These are phyloP conservation scores for Fusarium tricinctum DNA, from an alignment of 2,329 filamentous ascomycete species.

Conservation along the genomic window DNA sequence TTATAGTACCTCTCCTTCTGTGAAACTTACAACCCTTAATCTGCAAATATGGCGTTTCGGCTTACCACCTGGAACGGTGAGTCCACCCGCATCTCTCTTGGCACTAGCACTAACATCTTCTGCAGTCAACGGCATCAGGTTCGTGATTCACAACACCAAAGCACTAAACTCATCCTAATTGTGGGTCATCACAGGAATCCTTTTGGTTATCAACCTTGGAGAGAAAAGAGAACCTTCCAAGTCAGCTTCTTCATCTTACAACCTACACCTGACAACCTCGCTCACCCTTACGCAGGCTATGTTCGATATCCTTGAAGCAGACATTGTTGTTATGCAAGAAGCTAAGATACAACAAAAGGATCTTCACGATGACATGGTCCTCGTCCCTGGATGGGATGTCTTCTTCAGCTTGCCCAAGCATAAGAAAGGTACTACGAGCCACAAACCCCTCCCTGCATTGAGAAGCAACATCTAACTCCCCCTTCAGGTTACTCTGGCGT, in stretches of 20 bases:
- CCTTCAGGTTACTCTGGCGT: constrained; percentile 92
- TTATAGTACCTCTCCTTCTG: background rate
- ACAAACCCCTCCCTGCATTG: background rate
- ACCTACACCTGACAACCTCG: background rate
- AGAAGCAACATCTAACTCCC: constrained; percentile 1
- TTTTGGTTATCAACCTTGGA: constrained; percentile 88
- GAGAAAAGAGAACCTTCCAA: constrained; percentile 76
- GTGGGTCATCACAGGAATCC: constrained; percentile 71
- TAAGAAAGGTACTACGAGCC: constrained; percentile 79
- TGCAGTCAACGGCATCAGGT: constrained; percentile 85
- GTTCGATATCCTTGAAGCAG: constrained; percentile 93
- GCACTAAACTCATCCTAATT: constrained; percentile 9
- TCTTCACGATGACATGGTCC: constrained; percentile 92
- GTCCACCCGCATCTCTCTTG: constrained; percentile 39
- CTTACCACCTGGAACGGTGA: constrained; percentile 90
- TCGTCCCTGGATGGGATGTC: constrained; percentile 95
- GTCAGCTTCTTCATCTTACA: constrained; percentile 56
- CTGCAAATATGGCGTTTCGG: constrained; percentile 74
- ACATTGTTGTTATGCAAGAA: constrained; percentile 96
- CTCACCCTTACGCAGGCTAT: constrained; percentile 71
- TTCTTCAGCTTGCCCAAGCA: constrained; percentile 93
- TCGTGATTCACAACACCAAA: constrained; percentile 35
- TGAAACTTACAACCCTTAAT: background rate
- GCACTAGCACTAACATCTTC: constrained; percentile 12
- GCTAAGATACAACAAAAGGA: constrained; percentile 96